phyloP scores from a whole-genome alignment of 2,329 filamentous ascomycete genomes.

The Didymella lethalis region DNA sequence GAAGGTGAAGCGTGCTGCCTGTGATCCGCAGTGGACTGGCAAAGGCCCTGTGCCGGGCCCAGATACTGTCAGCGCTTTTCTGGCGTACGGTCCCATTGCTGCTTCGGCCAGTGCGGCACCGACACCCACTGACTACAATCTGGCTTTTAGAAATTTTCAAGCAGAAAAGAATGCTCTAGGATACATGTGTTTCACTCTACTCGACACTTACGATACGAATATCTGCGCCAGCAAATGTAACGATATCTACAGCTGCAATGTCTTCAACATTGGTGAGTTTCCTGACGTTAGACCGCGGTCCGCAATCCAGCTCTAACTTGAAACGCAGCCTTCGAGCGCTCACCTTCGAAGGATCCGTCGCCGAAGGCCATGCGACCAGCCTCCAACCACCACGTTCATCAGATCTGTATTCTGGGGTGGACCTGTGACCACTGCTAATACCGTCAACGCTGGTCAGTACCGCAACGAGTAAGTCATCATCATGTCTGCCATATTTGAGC shows the following conservation, averaged over 20 bases:
- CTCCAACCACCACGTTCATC: constrained; percentile 1
- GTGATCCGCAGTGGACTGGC: not conserved
- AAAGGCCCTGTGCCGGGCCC: not conserved
- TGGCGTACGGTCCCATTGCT: too few relatives aligned
- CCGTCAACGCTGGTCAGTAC: constrained; percentile 4
- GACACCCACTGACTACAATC: not conserved
- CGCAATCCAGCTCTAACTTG: too few relatives aligned
- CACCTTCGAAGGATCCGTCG: not conserved
- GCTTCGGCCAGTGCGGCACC: not conserved
- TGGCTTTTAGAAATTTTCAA: not conserved
- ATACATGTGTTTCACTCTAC: not conserved
- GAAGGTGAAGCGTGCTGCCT: not conserved
- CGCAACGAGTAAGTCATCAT: not conserved
- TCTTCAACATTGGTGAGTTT: constrained; percentile 3
- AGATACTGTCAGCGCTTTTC: too few relatives aligned
- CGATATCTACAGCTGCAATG: not conserved
- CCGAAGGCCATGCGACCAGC: not conserved
- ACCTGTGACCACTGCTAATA: not conserved
- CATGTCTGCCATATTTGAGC: too few relatives aligned
- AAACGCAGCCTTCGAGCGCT: not conserved
- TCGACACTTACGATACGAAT: not conserved
- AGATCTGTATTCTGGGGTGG: constrained; percentile 8
- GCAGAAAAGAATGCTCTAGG: constrained; percentile 1
- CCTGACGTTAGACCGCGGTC: too few relatives aligned
- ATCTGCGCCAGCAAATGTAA: not conserved